Evolutionary conservation across 352 stramenopile genomes (phyloP), one percentile per base, ranked within the genome.

Genomic region (Halophytophthora batemanensis): DNA sequence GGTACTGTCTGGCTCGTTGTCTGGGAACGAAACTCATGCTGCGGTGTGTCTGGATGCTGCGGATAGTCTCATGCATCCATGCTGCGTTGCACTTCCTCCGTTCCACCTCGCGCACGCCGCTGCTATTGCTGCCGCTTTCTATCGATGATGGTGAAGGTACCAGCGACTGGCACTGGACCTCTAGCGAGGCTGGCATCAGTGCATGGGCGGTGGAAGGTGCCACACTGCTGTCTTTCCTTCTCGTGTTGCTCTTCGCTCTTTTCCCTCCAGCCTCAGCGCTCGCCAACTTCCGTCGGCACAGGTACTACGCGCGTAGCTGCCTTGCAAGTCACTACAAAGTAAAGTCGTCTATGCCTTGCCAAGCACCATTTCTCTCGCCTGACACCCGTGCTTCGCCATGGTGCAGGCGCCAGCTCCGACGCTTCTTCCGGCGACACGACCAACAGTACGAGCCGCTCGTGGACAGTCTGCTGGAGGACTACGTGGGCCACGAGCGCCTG

Each of bases 371-470:
- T 17, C 34, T 13, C 29, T 50, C 7, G 31, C 3, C 29, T n/a
- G 18, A 18, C 25, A 23, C 5, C 11, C 10, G n/a, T 11, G 35
- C 18, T 17, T 42, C 21, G 23, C 42, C 31, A 37, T 33, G 33
- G 6, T 17, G 15, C 50, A 75, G 60, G 28, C 50, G 53, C 38
- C 62, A 72, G 33, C 56, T 86, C 34, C 58, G 64, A 31, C 22
- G 18, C 5, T 86, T 84, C 58, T 86, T 84, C 41, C 14, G 56
- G 28, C 50, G 65, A 29, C 64, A 86, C 54, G 72, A 86, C 51
- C 57, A 34, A 29, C 60, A 71, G 50, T 80, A 74, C 50, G 47
- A 76, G 10, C 39, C 45, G 31, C 55, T 77, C 22, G 67, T 76
- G 1, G 61, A 82, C 22, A 43, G 50, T 10, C 36, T 86, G 36